phyloP scores from a whole-genome alignment of 2,329 filamentous ascomycete species.

The Verticillium dahliae region DNA sequence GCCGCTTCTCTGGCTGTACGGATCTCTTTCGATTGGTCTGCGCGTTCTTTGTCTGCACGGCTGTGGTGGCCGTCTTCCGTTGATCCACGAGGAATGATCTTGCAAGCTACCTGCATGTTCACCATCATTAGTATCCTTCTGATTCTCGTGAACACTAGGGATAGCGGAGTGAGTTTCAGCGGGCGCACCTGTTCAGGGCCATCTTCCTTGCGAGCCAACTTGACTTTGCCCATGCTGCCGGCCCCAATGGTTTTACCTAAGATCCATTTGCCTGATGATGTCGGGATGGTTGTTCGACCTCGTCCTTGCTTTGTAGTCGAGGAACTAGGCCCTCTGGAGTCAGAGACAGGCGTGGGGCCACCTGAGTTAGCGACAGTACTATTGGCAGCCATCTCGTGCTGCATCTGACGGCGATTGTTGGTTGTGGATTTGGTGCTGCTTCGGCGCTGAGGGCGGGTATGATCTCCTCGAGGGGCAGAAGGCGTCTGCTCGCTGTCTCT shows the following conservation, averaged over 20 bases:
- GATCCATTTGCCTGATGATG: conserved; percentile 86
- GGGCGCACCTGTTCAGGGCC: conserved; percentile 77
- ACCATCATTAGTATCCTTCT: neutral
- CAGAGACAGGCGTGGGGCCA: conserved; percentile 43
- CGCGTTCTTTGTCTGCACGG: conserved; percentile 72
- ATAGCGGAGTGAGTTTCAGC: neutral
- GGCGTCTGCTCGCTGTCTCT: conserved; percentile 33
- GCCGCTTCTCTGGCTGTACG: conserved; percentile 91
- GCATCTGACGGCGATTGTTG: conserved; percentile 16
- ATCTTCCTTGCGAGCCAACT: conserved; percentile 84
- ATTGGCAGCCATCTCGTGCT: conserved; percentile 41
- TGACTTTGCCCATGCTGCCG: conserved; percentile 98
- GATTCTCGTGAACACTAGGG: neutral
- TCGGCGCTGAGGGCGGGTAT: conserved; percentile 39
- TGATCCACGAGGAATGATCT: conserved; percentile 89
- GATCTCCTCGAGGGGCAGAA: conserved; percentile 45
- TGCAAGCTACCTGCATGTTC: conserved; percentile 72
- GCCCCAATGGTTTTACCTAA: conserved; percentile 95
- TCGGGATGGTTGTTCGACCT: conserved; percentile 77
- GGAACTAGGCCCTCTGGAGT: conserved; percentile 34
- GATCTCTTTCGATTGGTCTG: conserved; percentile 94
- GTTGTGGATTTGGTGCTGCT: conserved; percentile 42
- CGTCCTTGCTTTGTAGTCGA: conserved; percentile 44
- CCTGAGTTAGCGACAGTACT: conserved; percentile 47
- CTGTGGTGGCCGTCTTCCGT: conserved; percentile 69